Evolutionary conservation across 345 rosid species (phyloP), one percentile per base, ranked within the genome.

Genomic region (Cardamine chenopodiifolia): DNA sequence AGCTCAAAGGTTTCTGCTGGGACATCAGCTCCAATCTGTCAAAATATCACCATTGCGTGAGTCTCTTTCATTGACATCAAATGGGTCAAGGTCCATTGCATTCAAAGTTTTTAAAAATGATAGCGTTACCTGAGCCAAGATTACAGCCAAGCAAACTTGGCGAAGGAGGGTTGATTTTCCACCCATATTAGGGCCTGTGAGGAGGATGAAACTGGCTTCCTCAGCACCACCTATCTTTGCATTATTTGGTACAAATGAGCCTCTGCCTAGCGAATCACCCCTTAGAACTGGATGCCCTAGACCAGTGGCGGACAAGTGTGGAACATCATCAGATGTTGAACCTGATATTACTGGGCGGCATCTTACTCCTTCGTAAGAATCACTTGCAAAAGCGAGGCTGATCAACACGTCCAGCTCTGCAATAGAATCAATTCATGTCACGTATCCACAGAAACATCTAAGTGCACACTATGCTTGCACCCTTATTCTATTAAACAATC

Each of bases 101-200:
- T 58, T 29, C 37, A 47, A 62, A 52, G 15, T 22, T 42, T 15
- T 2, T 2, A 25, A 64, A 64, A 42, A 66, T 14, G 25, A 39
- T 66, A 72, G 50, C 8, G 32, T 78, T 81, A 95, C 99, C 92
- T 92, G 99, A 55, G 99, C 97, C 76, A 95, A 79, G 80, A 95
- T 87, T 64, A 89, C 88, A 68, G 96, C 86, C 82, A 95, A 82
- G 85, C 99, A 92, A 77, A 92, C 92, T 86, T 95, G 99, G 35
- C 98, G 99, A 75, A 95, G 97, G 77, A 95, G 93, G 62, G 98
- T 95, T 61, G 99, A 95, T 80, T 95, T 95, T 71, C 98, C 99
- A 75, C 99, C 98, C 97, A 95, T 95, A 78, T 95, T 95, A 62
- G 99, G 99, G 81, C 98, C 99, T 18, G 97, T 90, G 61, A 95